Base-by-base conservation (phyloP, 352 stramenopile genomes). In the Phytophthora meadii region DNA sequence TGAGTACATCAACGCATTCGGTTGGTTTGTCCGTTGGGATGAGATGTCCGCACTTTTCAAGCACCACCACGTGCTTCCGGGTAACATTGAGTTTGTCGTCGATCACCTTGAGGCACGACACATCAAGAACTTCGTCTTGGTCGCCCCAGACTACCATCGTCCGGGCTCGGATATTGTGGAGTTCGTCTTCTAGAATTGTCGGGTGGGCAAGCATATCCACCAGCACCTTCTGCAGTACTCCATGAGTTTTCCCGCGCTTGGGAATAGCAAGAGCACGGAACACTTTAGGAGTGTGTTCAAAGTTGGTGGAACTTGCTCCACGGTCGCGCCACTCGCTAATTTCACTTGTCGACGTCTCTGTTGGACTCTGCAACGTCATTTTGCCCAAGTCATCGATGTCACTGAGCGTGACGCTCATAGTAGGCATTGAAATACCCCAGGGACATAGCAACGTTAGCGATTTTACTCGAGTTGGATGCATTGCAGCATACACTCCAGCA, bases 61-160 rank as follows among this genome's bases (percentile, higher is more conserved):
- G 68, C 4, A 88, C 63, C 22, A 89, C 50, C 32, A 84, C 56
- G 34, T 88, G 68, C 49, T 82, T 78, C 3, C 53, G 66, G 14
- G 69, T 51, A 37, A 77, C 63, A 27, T 68, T 58, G 30, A 88
- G 74, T 34, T 85, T 81, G 22, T 85, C 57, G 27, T 88, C 53
- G 27, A 92, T 68, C 28, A 83, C 77, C 27, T 87, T 77, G 2
- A 90, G 53, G 45, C 80, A 87, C 32, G 84, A 90, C 15, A 82
- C 61, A 47, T 88, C 79, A 14, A 90, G 56, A 27, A 92, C 72
- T 58, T 79, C 68, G 58, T 92, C 84, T 45, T 88, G 64, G 32
- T 87, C 77, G 54, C 84, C 84, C 84, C 81, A 92, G 46, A 92
- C 74, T 12, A 90, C 70, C 42, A 90, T 76, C 24, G 77, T 80